Evolutionary conservation across 148 eudicot genomes (phyloP).

Genomic region (Heliamphora exappendiculata): DNA sequence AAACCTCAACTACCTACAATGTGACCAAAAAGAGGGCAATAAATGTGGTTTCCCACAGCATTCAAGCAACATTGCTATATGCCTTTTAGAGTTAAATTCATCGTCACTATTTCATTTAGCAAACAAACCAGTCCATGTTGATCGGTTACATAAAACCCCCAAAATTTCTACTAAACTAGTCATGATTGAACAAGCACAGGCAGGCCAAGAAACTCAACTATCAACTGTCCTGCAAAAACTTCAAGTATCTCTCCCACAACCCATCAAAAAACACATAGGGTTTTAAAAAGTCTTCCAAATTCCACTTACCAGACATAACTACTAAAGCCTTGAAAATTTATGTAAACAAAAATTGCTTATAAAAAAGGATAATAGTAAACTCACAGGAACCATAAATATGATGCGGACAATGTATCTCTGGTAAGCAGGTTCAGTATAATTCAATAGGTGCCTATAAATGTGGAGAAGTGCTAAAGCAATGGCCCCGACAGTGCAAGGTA

Average conservation of each 20-base stretch:
- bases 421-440: slow-evolving; percentile 90
- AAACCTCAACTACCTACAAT: not conserved
- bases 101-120: not conserved
- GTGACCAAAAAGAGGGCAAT: not conserved
- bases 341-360: not conserved
- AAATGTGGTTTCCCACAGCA: not conserved
- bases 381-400: slow-evolving; percentile 98
- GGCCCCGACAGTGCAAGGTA: slow-evolving; percentile 87
- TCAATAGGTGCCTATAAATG: slow-evolving; percentile 76
- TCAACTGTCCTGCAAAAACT: not conserved
- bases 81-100: not conserved
- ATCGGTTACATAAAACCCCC: not conserved
- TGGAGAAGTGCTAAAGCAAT: slow-evolving; percentile 70
- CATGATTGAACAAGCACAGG: not conserved
- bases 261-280: not conserved
- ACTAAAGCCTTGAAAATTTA: not conserved
- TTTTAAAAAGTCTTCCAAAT: not conserved
- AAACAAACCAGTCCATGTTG: not conserved
- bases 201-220: not conserved
- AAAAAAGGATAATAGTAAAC: slow-evolving; percentile 19
- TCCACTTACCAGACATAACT: not conserved
- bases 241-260: not conserved
- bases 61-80: not conserved
- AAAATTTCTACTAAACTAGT: not conserved
- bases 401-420: slow-evolving; percentile 97